A percentile compares a stretch with the other conserved stretches of the same genome.
These are phyloP conservation scores for Clavispora vitiphila DNA, from an alignment of 805 yeast genomes.

Conservation along the genomic window DNA sequence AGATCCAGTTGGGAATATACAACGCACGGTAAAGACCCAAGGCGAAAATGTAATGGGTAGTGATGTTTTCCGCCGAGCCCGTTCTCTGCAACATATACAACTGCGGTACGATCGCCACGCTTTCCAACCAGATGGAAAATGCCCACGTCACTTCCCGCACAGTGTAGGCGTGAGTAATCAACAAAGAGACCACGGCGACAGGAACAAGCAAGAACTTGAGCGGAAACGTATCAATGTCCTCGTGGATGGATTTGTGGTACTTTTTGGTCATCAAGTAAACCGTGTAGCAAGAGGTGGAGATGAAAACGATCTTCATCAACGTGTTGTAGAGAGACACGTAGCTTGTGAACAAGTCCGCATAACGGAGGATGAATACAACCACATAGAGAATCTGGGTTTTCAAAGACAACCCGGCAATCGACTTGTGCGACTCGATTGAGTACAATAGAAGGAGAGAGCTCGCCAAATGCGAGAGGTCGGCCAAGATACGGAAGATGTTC, in stretches of 20 bases:
- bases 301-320: constrained; percentile 75
- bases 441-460: constrained; percentile 72
- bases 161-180: constrained; percentile 64
- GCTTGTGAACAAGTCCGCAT: constrained; percentile 55
- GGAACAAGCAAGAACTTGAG: constrained; percentile 66
- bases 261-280: constrained; percentile 63
- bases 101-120: constrained; percentile 90
- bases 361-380: constrained; percentile 68
- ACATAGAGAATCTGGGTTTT: constrained; percentile 83
- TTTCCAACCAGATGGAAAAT: constrained; percentile 87
- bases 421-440: constrained; percentile 57
- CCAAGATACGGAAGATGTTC: constrained; percentile 44
- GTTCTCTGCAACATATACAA: constrained; percentile 83
- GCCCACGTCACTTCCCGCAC: constrained; percentile 73
- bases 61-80: constrained; percentile 82
- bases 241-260: constrained; percentile 55
- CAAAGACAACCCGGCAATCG: constrained; percentile 79
- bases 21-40: constrained; percentile 85
- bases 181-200: constrained; percentile 46
- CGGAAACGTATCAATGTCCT: constrained; percentile 67
- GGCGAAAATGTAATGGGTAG: constrained; percentile 91
- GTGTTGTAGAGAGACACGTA: constrained; percentile 70
- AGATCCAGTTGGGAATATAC: constrained; percentile 93
- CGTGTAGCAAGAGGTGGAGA: constrained; percentile 69
- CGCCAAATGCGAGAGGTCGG: constrained; percentile 79